Evolutionary conservation across 768 basidiomycete species (phyloP), one percentile per base, ranked within the genome.

Genomic region (Neoboletus subvelutipes): DNA sequence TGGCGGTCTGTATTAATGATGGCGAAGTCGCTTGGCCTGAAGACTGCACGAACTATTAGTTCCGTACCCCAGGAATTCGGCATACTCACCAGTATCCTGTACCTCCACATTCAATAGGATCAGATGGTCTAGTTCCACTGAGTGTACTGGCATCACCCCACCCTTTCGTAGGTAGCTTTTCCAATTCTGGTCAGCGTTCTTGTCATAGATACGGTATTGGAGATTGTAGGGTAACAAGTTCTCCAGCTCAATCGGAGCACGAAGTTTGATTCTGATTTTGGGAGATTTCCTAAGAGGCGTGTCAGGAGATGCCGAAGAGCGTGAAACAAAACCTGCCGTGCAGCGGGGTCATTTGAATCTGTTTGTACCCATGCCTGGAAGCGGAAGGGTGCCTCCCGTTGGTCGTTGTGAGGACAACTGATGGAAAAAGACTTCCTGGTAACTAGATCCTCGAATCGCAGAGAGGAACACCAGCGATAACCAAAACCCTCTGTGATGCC

Each of bases 191-290:
- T 94, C 86, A 0, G 90, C 87, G 60, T 97, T 84, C 76, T 94
- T 97, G 78, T 99, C 95, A 62, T 94, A 98, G 34, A 98, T 90
- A n/a, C 94, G 84, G 75, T 97, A 99, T 64, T 94, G 88, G 50
- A 98, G 73, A 64, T 98, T 94, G 74, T 88, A 97, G 1, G 97
- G 97, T 24, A 98, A 76, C 20, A 98, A 76, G 68, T 99, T 99
- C 73, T 99, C 96, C 11, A 99, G 76, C 67, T 99, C 96, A 28
- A 99, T 79, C 0, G 97, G 97, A 15, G 97, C 94, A 36, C 93
- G 86, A 45, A 99, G 83, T 57, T 84, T 88, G 49, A 99, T 78
- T 45, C 84, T 86, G 56, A 98, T 84, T 70, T 86, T 88, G 2
- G 97, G 96, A 61, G 89, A 88, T 72, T 83, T 86, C 56, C 94